phyloP scores from a whole-genome alignment of 2,329 filamentous ascomycete genomes.

The Colletotrichum sp. region DNA sequence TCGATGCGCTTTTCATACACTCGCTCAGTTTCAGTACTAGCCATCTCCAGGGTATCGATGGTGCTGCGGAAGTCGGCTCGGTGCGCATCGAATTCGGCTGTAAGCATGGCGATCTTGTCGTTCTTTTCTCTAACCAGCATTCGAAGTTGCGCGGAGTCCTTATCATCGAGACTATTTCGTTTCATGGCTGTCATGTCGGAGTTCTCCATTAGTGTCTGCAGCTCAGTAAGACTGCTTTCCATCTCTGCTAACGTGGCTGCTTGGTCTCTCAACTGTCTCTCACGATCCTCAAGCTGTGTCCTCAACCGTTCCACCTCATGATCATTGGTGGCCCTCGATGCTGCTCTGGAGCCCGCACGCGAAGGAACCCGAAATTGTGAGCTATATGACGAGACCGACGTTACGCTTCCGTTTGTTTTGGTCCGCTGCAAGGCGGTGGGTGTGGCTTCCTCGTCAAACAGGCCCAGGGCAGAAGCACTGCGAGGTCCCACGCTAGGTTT shows the following conservation, averaged over 20 bases:
- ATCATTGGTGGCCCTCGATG: slow-evolving; percentile 56
- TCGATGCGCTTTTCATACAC: slow-evolving; percentile 95
- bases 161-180: slow-evolving; percentile 64
- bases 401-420: slow-evolving; percentile 58
- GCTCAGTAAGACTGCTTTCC: slow-evolving; percentile 84
- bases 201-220: slow-evolving; percentile 71
- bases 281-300: slow-evolving; percentile 79
- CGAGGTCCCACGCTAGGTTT: slow-evolving; percentile 60
- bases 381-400: slow-evolving; percentile 60
- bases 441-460: slow-evolving; percentile 62
- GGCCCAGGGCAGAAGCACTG: slow-evolving; percentile 65
- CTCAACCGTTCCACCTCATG: slow-evolving; percentile 78
- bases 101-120: slow-evolving; percentile 92
- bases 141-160: slow-evolving; percentile 78
- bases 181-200: slow-evolving; percentile 47
- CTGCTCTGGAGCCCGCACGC: slow-evolving; percentile 36
- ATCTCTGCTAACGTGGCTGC: slow-evolving; percentile 84
- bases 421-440: slow-evolving; percentile 57
- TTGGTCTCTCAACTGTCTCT: slow-evolving; percentile 89
- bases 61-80: slow-evolving; percentile 96
- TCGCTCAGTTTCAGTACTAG: slow-evolving; percentile 91
- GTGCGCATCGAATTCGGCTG: slow-evolving; percentile 92
- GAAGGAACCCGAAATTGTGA: slow-evolving; percentile 59
- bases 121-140: slow-evolving; percentile 92
- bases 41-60: slow-evolving; percentile 94